phyloP scores from a whole-genome alignment of 169 alveolate species.

The Plasmodium gonderi region DNA sequence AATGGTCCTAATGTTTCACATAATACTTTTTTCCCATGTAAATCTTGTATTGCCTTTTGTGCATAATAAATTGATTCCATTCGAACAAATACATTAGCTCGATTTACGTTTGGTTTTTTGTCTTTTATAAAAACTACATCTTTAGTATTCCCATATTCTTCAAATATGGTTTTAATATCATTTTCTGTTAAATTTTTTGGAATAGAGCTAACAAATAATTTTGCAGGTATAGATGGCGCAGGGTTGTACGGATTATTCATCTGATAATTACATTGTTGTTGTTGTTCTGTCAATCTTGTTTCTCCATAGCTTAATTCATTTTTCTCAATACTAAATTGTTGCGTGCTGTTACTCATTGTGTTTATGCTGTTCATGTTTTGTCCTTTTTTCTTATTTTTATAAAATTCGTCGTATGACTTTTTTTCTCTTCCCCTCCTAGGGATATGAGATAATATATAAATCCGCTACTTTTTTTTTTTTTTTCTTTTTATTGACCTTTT shows the following conservation, averaged over 20 bases:
- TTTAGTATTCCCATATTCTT: constrained; percentile 88
- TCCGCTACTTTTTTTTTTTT: too few species aligned
- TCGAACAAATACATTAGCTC: constrained; percentile 85
- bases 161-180: constrained; percentile 85
- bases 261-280: constrained; percentile 31
- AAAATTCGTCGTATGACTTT: too few species aligned
- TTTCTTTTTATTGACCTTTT: too few species aligned
- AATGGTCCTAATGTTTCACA: constrained; percentile 89
- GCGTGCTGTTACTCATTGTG: constrained; percentile 34
- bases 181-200: constrained; percentile 88
- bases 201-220: constrained; percentile 90
- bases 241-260: constrained; percentile 84
- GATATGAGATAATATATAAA: too few species aligned
- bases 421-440: too few species aligned
- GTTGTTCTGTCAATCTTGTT: constrained; percentile 30
- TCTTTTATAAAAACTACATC: constrained; percentile 89
- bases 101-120: constrained; percentile 86
- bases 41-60: constrained; percentile 90
- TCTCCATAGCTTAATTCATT: constrained; percentile 38
- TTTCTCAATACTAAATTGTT: constrained; percentile 26
- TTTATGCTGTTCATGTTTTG: constrained; percentile 15
- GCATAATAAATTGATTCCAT: constrained; percentile 91
- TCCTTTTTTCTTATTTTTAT: background rate
- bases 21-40: constrained; percentile 82
- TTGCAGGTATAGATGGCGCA: constrained; percentile 91